Conservation (phyloP, 176 grass and related monocot genomes). For the Miscanthus lutarioriparius region DNA sequence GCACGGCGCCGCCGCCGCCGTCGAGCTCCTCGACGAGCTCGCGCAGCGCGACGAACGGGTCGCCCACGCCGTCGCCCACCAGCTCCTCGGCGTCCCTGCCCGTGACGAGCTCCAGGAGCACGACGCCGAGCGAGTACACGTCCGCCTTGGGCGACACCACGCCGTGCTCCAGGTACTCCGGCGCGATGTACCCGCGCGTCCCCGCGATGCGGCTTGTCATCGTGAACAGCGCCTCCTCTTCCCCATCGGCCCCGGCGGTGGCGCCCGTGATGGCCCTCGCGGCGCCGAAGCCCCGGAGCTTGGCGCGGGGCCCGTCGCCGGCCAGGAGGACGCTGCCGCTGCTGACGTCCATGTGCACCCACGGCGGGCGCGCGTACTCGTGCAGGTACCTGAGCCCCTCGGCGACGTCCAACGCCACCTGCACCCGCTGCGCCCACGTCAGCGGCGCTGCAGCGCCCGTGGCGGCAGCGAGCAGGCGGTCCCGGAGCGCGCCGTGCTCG, state of each 20-base stretch:
- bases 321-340: slow-evolving; percentile 58
- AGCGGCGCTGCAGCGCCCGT: neutral
- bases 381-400: slow-evolving; percentile 77
- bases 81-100: slow-evolving; percentile 54
- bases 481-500: slow-evolving; percentile 49
- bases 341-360: slow-evolving; percentile 81
- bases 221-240: slow-evolving; percentile 25
- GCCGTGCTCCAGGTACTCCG: slow-evolving; percentile 77
- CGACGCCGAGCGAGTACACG: slow-evolving; percentile 75
- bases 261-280: slow-evolving; percentile 36
- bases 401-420: slow-evolving; percentile 60
- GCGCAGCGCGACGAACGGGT: neutral
- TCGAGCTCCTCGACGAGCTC: neutral
- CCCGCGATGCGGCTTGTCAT: slow-evolving; percentile 66
- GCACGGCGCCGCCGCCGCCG: neutral
- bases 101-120: slow-evolving; percentile 70
- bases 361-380: slow-evolving; percentile 49
- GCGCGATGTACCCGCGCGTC: slow-evolving; percentile 55
- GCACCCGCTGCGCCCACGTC: slow-evolving; percentile 63
- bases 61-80: slow-evolving; percentile 6
- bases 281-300: slow-evolving; percentile 56
- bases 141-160: slow-evolving; percentile 67
- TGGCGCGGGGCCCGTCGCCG: slow-evolving; percentile 50
- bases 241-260: neutral
- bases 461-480: slow-evolving; percentile 39